A percentile compares a stretch with the other conserved stretches of the same genome.
Evolutionary conservation across 106 monocot species (phyloP).

Genomic region (Dioscorea alata): DNA sequence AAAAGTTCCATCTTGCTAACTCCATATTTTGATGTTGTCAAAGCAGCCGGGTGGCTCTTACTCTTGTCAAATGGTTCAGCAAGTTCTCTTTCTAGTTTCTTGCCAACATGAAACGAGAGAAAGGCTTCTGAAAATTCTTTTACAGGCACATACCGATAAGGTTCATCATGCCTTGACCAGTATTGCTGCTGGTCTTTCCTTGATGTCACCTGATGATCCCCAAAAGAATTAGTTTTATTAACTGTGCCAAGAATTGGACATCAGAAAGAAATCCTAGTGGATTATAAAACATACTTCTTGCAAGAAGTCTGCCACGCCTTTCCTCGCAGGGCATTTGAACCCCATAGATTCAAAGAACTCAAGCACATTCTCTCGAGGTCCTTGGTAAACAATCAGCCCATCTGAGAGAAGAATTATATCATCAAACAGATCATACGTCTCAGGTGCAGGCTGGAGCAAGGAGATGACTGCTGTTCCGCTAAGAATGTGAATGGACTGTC

Average conservation of each 20-base stretch:
- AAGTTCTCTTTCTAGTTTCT: background rate
- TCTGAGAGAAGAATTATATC: slow-evolving; percentile 41
- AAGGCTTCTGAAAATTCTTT: background rate
- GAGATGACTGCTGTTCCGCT: slow-evolving; percentile 24
- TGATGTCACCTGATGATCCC: background rate
- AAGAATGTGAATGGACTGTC: slow-evolving; percentile 28
- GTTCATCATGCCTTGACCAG: background rate
- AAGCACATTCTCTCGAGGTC: slow-evolving; percentile 29
- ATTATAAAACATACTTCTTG: slow-evolving; percentile 23
- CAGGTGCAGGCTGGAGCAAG: slow-evolving; percentile 35
- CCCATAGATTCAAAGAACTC: slow-evolving; percentile 40
- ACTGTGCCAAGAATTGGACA: no score
- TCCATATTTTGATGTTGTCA: background rate
- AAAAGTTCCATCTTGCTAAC: background rate
- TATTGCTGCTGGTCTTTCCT: background rate
- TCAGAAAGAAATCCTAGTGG: background rate
- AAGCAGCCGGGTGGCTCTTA: background rate
- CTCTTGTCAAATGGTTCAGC: background rate
- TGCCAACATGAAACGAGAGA: background rate
- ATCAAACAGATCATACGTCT: slow-evolving; percentile 32
- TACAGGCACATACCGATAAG: background rate
- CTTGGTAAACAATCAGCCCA: slow-evolving; percentile 33
- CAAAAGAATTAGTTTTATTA: background rate
- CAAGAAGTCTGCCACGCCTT: slow-evolving; percentile 38
- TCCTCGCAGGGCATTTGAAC: slow-evolving; percentile 36